Conservation (phyloP, 2,329 filamentous ascomycete species). For the Colletotrichum sp. region DNA sequence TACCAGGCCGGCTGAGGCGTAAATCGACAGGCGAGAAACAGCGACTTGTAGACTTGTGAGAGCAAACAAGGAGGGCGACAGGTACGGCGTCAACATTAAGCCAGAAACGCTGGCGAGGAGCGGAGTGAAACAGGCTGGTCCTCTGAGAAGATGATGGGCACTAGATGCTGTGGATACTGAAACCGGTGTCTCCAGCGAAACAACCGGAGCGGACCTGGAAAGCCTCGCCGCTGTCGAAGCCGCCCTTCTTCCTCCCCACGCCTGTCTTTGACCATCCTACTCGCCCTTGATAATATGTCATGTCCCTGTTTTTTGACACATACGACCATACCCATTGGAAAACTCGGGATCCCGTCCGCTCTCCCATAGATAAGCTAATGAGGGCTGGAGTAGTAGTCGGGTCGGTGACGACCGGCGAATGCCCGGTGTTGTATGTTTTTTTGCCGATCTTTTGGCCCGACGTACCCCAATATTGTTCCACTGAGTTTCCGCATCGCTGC, state of each 20-base stretch:
- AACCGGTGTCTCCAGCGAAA: background rate
- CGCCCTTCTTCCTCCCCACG: background rate
- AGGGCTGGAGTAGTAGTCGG: background rate
- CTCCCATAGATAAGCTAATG: background rate
- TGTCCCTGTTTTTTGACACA: accelerated
- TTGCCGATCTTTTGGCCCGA: background rate
- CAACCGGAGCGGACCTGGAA: background rate
- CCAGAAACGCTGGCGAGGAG: too few species aligned
- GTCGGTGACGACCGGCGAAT: background rate
- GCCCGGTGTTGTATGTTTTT: background rate
- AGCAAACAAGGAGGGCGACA: background rate
- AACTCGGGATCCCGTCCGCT: background rate
- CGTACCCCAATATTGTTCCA: background rate
- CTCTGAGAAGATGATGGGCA: background rate
- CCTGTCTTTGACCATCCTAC: background rate
- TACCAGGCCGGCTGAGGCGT: too few species aligned
- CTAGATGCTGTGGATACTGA: too few species aligned
- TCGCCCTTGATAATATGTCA: background rate
- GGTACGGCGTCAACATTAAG: background rate
- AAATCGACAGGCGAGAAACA: too few species aligned
- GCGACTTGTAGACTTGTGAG: too few species aligned
- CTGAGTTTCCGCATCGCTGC: background rate
- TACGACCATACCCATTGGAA: background rate
- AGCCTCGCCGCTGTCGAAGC: background rate
- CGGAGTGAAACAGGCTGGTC: background rate